A percentile compares a stretch with the other conserved stretches of the same genome.
Evolutionary conservation across 768 basidiomycete species (phyloP).

Genomic region (Clitopilus hobsonii): DNA sequence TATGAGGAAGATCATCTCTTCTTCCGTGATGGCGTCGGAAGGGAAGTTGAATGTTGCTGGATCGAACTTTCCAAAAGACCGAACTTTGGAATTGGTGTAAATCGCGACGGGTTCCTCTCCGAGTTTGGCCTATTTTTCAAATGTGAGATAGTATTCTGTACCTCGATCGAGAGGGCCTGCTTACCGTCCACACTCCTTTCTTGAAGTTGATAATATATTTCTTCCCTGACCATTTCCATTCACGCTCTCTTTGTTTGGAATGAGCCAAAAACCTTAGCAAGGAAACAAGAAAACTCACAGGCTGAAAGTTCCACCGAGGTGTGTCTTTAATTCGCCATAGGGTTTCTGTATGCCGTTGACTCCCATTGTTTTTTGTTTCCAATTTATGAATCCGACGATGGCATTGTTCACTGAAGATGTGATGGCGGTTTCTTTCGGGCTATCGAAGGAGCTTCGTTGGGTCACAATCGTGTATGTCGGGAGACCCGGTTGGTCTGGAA

Average conservation of each 20-base stretch:
- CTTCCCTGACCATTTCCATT: slow-evolving; percentile 13
- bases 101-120: slow-evolving; percentile 7
- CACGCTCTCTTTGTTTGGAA: too few species aligned
- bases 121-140: slow-evolving; percentile 9
- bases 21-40: slow-evolving; percentile 5
- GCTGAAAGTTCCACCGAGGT: slow-evolving; percentile 10
- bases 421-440: slow-evolving; percentile 1
- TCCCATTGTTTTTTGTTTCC: slow-evolving; percentile 10
- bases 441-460: slow-evolving; percentile 2
- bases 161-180: background rate
- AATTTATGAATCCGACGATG: slow-evolving; percentile 8
- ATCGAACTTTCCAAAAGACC: slow-evolving; percentile 12
- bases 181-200: slow-evolving; percentile 12
- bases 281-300: slow-evolving; percentile 2
- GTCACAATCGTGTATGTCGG: slow-evolving; percentile 5
- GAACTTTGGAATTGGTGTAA: slow-evolving; percentile 6
- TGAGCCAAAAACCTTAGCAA: too few species aligned
- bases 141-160: background rate
- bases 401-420: background rate
- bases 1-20: slow-evolving; percentile 15
- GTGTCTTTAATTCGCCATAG: slow-evolving; percentile 6
- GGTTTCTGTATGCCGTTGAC: slow-evolving; percentile 4
- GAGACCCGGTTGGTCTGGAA: background rate
- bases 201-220: slow-evolving; percentile 8
- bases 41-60: slow-evolving; percentile 12